Conservation (phyloP, 345 rosid species). For the Jatropha curcas region DNA sequence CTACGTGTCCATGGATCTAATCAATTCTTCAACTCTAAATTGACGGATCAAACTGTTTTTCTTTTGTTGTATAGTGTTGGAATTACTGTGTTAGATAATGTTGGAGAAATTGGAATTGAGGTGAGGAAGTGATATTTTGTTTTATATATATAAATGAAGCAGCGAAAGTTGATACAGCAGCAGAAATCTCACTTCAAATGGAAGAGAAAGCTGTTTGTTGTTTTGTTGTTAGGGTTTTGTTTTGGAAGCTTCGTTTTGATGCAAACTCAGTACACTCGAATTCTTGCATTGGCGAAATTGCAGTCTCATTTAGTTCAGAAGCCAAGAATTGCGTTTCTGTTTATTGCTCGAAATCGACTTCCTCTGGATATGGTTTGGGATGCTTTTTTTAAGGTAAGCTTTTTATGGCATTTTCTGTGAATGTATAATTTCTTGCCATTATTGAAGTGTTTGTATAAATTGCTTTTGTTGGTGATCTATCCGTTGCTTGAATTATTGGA, state of each 20-base stretch:
- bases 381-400: conserved; percentile 64
- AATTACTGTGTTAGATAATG: conserved; percentile 1
- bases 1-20: not conserved
- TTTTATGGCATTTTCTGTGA: not conserved
- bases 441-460: too few species aligned
- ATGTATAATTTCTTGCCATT: not conserved
- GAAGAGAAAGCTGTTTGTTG: conserved; percentile 61
- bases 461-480: too few species aligned
- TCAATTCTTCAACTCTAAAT: not conserved
- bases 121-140: not conserved
- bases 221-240: conserved; percentile 51
- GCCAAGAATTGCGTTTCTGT: conserved; percentile 80
- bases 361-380: conserved; percentile 89
- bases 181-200: conserved; percentile 54
- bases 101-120: not conserved
- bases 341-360: conserved; percentile 83
- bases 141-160: conserved; percentile 52
- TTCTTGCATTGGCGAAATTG: conserved; percentile 48
- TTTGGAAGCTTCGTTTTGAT: conserved; percentile 56
- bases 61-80: not conserved
- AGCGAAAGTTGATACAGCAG: conserved; percentile 46
- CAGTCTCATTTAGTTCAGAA: conserved; percentile 35
- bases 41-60: not conserved
- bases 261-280: conserved; percentile 56
- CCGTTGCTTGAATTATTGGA: too few species aligned